These are phyloP conservation scores for Phaffia rhodozyma DNA, from an alignment of 1,284 basidiomycete species.

Conservation along the genomic window DNA sequence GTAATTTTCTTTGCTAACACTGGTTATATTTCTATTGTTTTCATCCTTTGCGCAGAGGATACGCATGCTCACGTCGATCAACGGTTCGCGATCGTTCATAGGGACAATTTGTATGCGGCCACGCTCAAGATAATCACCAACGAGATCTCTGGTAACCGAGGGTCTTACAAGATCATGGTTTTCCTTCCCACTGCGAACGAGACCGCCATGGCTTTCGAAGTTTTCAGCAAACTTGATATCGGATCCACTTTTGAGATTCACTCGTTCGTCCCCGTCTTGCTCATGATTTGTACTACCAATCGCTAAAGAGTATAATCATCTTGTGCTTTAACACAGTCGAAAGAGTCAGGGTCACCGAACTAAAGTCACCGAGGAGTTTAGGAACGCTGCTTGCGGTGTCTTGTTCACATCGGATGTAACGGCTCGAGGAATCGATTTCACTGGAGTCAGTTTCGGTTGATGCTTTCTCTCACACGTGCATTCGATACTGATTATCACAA, in stretches of 20 bases:
- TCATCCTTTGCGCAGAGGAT: constrained; percentile 33
- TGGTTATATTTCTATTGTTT: neutral
- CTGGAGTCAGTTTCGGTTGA: constrained; percentile 29
- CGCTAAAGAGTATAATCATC: neutral
- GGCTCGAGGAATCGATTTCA: constrained; percentile 43
- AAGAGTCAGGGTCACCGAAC: constrained; percentile 36
- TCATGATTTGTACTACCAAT: neutral
- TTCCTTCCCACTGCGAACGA: constrained; percentile 60
- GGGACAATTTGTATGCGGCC: constrained; percentile 40
- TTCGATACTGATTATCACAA: neutral
- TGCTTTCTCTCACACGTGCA: neutral
- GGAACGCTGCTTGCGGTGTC: constrained; percentile 38
- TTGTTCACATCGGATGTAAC: constrained; percentile 40
- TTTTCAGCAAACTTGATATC: constrained; percentile 33
- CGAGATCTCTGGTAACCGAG: constrained; percentile 29
- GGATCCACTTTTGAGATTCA: constrained; percentile 31
- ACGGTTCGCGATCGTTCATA: constrained; percentile 39
- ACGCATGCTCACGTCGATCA: constrained; percentile 57
- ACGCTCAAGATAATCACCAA: constrained; percentile 32
- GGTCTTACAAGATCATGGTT: constrained; percentile 40
- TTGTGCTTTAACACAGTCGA: constrained; percentile 13
- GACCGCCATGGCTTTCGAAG: constrained; percentile 44
- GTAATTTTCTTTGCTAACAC: neutral
- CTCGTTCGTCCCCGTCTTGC: constrained; percentile 19
- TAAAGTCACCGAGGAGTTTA: constrained; percentile 45